Percentiles rank a stretch among this genome's conserved stretches.
Evolutionary conservation across 2,329 filamentous ascomycete species (phyloP).

Genomic region (Fusarium nelsonii): DNA sequence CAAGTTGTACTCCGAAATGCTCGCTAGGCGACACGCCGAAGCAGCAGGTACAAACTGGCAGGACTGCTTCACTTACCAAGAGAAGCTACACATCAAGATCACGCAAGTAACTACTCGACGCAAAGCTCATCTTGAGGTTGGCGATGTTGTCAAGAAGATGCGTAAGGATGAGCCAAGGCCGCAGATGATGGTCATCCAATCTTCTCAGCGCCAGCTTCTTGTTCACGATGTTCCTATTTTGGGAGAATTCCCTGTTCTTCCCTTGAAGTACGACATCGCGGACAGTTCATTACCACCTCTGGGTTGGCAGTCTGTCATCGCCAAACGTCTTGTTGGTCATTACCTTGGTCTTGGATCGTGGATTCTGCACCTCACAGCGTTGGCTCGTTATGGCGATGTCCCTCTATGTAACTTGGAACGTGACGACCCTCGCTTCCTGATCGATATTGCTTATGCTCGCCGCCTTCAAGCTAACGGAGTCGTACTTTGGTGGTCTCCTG

Average conservation of each 20-base stretch:
- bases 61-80: slow-evolving; percentile 87
- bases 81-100: slow-evolving; percentile 85
- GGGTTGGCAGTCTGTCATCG: slow-evolving; percentile 92
- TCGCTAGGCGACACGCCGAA: slow-evolving; percentile 74
- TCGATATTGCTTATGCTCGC: slow-evolving; percentile 94
- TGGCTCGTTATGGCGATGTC: slow-evolving; percentile 92
- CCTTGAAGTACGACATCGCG: slow-evolving; percentile 82
- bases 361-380: slow-evolving; percentile 87
- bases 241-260: slow-evolving; percentile 85
- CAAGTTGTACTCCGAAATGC: slow-evolving; percentile 85
- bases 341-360: slow-evolving; percentile 94
- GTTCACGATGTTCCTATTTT: slow-evolving; percentile 87
- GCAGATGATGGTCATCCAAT: slow-evolving; percentile 89
- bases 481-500: slow-evolving; percentile 95
- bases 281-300: slow-evolving; percentile 92
- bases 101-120: slow-evolving; percentile 89
- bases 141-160: slow-evolving; percentile 90
- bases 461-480: slow-evolving; percentile 91
- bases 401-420: slow-evolving; percentile 95
- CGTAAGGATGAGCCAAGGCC: slow-evolving; percentile 85
- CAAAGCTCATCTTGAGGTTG: slow-evolving; percentile 88
- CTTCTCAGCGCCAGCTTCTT: slow-evolving; percentile 83
- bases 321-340: slow-evolving; percentile 85
- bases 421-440: slow-evolving; percentile 93
- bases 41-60: slow-evolving; percentile 79